Conservation (phyloP, 495 filamentous ascomycete species). For the Talaromyces proteolyticus region DNA sequence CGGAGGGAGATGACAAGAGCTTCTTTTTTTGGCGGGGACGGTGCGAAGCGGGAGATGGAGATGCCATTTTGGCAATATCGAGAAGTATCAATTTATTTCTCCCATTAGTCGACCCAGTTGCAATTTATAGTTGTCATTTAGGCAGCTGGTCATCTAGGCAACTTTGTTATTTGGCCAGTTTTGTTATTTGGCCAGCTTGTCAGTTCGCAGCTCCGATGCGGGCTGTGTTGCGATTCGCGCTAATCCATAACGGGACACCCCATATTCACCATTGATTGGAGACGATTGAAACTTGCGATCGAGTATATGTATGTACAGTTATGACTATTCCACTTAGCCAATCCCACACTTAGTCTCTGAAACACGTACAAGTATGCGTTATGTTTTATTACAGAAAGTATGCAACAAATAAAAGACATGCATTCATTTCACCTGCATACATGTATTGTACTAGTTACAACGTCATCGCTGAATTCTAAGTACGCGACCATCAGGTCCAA, state of each 20-base stretch:
- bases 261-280: too few relatives aligned
- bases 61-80: constrained; percentile 5
- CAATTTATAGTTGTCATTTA: too few relatives aligned
- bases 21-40: constrained; percentile 58
- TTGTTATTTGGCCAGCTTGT: too few relatives aligned
- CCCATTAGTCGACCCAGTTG: not conserved
- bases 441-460: not conserved
- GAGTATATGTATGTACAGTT: too few relatives aligned
- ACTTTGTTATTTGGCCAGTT: too few relatives aligned
- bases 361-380: too few relatives aligned
- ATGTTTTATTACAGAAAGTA: too few relatives aligned
- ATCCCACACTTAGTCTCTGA: too few relatives aligned
- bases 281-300: too few relatives aligned
- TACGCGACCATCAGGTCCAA: constrained; percentile 33
- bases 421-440: not conserved
- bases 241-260: not conserved
- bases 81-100: not conserved
- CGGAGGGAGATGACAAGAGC: constrained; percentile 33
- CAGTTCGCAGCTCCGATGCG: too few relatives aligned
- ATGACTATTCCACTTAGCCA: too few relatives aligned
- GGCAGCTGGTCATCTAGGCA: too few relatives aligned
- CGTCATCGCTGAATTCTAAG: constrained; percentile 22
- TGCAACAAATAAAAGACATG: constrained; percentile 2
- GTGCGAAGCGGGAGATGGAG: constrained; percentile 33
- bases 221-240: not conserved